These are phyloP conservation scores for Monosporascus sp. DNA, from an alignment of 2,329 filamentous ascomycete species.

Conservation along the genomic window DNA sequence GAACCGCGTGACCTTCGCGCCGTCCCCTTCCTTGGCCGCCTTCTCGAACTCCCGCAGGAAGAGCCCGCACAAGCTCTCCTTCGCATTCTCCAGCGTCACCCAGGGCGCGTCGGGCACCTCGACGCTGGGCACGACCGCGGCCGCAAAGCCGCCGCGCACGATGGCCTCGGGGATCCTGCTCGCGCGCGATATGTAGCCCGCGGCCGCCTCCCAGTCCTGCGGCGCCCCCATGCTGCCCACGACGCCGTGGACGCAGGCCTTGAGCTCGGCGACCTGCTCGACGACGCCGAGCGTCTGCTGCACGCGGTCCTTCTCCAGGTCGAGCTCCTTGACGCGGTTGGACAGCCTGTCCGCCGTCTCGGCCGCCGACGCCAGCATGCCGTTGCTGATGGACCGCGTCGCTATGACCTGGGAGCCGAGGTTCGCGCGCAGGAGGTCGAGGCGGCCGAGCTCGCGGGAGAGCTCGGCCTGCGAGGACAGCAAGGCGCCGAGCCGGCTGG, in stretches of 20 bases:
- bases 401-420: slow-evolving; percentile 82
- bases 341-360: slow-evolving; percentile 82
- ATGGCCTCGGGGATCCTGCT: slow-evolving; percentile 76
- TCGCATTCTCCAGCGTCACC: slow-evolving; percentile 79
- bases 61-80: slow-evolving; percentile 82
- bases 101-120: slow-evolving; percentile 91
- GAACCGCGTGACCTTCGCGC: slow-evolving; percentile 85
- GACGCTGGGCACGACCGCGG: slow-evolving; percentile 87
- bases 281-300: slow-evolving; percentile 88
- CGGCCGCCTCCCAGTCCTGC: slow-evolving; percentile 97
- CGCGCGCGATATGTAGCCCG: slow-evolving; percentile 80
- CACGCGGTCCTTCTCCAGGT: slow-evolving; percentile 86
- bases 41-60: slow-evolving; percentile 95
- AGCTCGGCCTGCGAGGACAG: slow-evolving; percentile 82
- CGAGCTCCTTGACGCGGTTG: slow-evolving; percentile 77
- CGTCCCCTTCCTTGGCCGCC: slow-evolving; percentile 81
- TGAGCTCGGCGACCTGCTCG: slow-evolving; percentile 93
- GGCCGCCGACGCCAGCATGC: slow-evolving; percentile 83
- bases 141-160: slow-evolving; percentile 77
- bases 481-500: slow-evolving; percentile 67
- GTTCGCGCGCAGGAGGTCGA: slow-evolving; percentile 85
- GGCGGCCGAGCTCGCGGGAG: slow-evolving; percentile 75
- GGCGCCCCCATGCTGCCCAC: slow-evolving; percentile 95
- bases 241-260: slow-evolving; percentile 91
- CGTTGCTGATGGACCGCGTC: slow-evolving; percentile 77